Evolutionary conservation across 805 yeast species (phyloP), one percentile per base, ranked within the genome.

Genomic region (Wickerhamiella galacta): DNA sequence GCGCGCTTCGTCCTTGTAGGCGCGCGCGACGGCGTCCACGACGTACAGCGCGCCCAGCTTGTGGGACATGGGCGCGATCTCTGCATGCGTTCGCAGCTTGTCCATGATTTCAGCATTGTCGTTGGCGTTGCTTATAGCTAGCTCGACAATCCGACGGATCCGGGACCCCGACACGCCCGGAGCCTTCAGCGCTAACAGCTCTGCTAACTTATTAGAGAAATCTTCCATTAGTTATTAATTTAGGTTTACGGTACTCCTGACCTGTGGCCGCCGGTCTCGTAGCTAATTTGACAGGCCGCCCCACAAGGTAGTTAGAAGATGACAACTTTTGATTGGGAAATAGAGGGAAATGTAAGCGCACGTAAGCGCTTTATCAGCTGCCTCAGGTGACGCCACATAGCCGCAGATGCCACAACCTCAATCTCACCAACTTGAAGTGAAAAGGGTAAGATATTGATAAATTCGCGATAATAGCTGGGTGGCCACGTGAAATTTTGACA

Each of bases 111-210:
- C 36, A 40, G 19, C 15, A n/a, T 37, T 34, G 40, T 53, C 60
- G 39, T 50, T 56, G 36, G 77, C 76, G 53, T 82, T 70, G 43
- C 67, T 68, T 39, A 75, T 63, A 36, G 94, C 92, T 40, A 79
- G 53, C 36, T 79, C 77, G 29, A 87, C 79, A 51, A 85, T 62
- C 49, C 74, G 74, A 54, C 80, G 80, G 56, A 87, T 90, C 60
- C 95, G 82, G 35, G 93, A 73, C 28, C 96, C 96, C 19, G 95
- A 83, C 33, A 87, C 90, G 39, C 98, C 96, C 10, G 87, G 87
- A 11, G 94, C 50, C 40, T 56, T 55, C 14, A 49, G 44, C 25
- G 42, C 27, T 34, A 48, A 20, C 30, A 54, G 42, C 35, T 55
- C 52, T 17, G 39, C 37, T 25, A 48, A 36, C 21, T 30, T 30